These are phyloP conservation scores for Leonotis leonurus DNA, from an alignment of 257 asterid genomes.

Conservation along the genomic window DNA sequence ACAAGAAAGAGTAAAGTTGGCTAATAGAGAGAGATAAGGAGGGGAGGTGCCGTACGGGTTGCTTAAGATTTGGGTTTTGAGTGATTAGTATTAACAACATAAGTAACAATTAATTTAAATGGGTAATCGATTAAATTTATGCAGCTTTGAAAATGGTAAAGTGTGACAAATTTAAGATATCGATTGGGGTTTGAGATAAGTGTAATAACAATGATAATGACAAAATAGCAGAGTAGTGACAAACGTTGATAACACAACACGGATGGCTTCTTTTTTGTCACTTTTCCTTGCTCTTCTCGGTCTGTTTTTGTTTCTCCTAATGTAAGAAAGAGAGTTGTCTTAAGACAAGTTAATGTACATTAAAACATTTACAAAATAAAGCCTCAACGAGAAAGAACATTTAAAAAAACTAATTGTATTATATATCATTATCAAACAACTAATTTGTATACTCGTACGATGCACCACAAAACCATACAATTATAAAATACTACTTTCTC, in stretches of 20 bases:
- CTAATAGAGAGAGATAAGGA: conserved; percentile 18
- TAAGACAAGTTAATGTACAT: too few species aligned
- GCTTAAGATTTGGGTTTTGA: conserved; percentile 31
- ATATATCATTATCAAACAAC: too few species aligned
- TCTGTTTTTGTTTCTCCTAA: background rate
- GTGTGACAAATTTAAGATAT: background rate
- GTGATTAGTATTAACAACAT: background rate
- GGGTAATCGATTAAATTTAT: conserved; percentile 4
- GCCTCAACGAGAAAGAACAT: too few species aligned
- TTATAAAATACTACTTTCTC: too few species aligned
- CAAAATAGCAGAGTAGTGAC: conserved; percentile 19
- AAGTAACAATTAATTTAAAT: conserved; percentile 12
- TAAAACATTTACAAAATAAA: too few species aligned
- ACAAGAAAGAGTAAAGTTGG: conserved; percentile 33
- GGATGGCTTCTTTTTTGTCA: background rate
- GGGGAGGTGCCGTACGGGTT: conserved; percentile 19
- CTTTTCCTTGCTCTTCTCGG: background rate
- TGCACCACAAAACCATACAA: too few species aligned
- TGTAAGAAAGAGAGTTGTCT: background rate
- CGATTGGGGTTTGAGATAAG: background rate
- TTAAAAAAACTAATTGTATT: too few species aligned
- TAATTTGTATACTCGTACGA: too few species aligned
- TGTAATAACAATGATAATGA: background rate
- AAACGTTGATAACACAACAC: conserved; percentile 1
- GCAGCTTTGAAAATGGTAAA: background rate